Evolutionary conservation across 768 basidiomycete species (phyloP).

Genomic region (Calocybe cyanea): DNA sequence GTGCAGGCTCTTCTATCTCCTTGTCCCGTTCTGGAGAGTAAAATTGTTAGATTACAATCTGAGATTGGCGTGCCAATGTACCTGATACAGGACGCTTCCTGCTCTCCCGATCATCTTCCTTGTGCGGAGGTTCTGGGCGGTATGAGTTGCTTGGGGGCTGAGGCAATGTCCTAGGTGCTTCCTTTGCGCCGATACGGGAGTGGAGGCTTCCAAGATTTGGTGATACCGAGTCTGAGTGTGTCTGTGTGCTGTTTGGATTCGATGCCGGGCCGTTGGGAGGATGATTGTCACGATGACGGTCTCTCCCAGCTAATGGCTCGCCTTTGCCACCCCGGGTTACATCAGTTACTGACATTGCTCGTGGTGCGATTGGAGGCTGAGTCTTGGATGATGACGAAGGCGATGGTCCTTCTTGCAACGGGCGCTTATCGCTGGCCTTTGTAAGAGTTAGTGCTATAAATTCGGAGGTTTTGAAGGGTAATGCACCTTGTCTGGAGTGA

Average conservation of each 20-base stretch:
- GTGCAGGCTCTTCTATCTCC: slow-evolving; percentile 37
- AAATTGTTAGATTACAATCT: slow-evolving; percentile 5
- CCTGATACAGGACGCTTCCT: slow-evolving; percentile 71
- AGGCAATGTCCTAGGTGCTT: slow-evolving; percentile 32
- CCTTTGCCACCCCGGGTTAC: slow-evolving; percentile 35
- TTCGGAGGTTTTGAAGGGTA: background rate
- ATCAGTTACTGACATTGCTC: slow-evolving; percentile 61
- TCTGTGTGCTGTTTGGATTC: slow-evolving; percentile 13
- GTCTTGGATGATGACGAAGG: slow-evolving; percentile 33
- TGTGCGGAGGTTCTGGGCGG: slow-evolving; percentile 38
- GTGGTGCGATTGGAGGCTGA: slow-evolving; percentile 56
- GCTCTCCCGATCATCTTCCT: slow-evolving; percentile 64
- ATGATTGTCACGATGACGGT: slow-evolving; percentile 47
- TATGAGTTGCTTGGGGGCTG: slow-evolving; percentile 40
- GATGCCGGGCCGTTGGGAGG: slow-evolving; percentile 26
- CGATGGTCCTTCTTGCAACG: slow-evolving; percentile 43
- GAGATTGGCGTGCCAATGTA: slow-evolving; percentile 27
- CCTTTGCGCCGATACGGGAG: slow-evolving; percentile 63
- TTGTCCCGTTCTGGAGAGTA: slow-evolving; percentile 65
- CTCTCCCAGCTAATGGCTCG: slow-evolving; percentile 33
- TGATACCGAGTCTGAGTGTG: slow-evolving; percentile 20
- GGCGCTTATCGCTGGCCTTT: slow-evolving; percentile 53
- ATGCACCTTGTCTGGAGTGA: slow-evolving; percentile 58
- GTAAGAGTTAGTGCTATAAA: slow-evolving; percentile 10
- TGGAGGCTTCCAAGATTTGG: slow-evolving; percentile 30